Percentiles rank a stretch among this genome's conserved stretches.
phyloP scores from a whole-genome alignment of 306 rosid genomes.

The Cyamopsis tetragonoloba region DNA sequence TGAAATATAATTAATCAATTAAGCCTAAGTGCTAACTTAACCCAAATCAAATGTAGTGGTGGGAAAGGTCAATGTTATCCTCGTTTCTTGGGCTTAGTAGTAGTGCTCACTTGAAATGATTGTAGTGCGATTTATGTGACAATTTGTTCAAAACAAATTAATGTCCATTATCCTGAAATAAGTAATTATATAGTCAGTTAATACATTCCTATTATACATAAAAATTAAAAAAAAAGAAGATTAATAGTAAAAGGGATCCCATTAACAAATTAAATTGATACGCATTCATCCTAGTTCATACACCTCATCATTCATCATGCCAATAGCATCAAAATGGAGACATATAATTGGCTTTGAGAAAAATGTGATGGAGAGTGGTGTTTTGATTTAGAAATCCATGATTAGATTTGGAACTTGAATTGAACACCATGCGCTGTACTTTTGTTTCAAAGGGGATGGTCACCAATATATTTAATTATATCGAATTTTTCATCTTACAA shows the following conservation, averaged over 20 bases:
- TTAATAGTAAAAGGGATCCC: not conserved
- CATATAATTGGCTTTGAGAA: constrained; percentile 3
- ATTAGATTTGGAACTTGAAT: constrained; percentile 12
- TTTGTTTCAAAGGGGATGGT: not conserved
- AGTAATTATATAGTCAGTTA: constrained; percentile 1
- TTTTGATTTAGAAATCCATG: constrained; percentile 24
- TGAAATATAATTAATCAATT: constrained; percentile 1
- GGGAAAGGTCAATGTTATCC: constrained; percentile 35
- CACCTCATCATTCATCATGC: constrained; percentile 25
- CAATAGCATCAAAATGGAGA: not conserved
- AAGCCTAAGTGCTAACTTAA: too few relatives aligned
- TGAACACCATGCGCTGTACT: constrained; percentile 7
- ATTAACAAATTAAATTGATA: not conserved
- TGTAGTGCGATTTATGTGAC: not conserved
- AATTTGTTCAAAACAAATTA: constrained; percentile 8
- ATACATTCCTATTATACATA: constrained; percentile 26
- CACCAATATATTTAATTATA: not conserved
- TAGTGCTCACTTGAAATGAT: constrained; percentile 24
- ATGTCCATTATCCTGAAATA: not conserved
- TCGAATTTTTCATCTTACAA: constrained; percentile 8
- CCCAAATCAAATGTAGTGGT: not conserved
- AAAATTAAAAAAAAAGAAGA: too few relatives aligned
- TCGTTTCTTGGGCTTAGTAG: not conserved
- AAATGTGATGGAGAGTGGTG: not conserved
- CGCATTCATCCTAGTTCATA: constrained; percentile 21